A percentile compares a stretch with the other conserved stretches of the same genome.
phyloP scores from a whole-genome alignment of 202 grass and related monocot genomes.

The Panicum hallii region DNA sequence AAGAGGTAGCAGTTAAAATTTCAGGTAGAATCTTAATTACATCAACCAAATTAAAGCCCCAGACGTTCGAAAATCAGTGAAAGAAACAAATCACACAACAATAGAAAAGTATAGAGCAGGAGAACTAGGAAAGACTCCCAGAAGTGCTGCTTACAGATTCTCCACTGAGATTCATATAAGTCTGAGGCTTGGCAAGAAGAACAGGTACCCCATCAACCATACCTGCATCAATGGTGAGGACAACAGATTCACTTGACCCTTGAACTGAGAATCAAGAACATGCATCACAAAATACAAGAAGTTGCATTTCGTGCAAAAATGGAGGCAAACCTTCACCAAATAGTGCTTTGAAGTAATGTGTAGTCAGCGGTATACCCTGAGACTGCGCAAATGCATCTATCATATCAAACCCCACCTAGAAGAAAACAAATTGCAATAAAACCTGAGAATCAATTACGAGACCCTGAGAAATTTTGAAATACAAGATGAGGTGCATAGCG shows the following conservation, averaged over 20 bases:
- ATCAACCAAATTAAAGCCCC: not conserved
- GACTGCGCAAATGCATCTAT: slow-evolving; percentile 87
- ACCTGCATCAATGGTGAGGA: slow-evolving; percentile 60
- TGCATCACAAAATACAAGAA: slow-evolving; percentile 19
- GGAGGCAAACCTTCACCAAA: slow-evolving; percentile 76
- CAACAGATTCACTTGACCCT: slow-evolving; percentile 1
- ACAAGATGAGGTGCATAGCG: slow-evolving; percentile 19
- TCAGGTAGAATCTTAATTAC: not conserved
- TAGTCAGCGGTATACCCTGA: slow-evolving; percentile 66
- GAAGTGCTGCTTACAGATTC: slow-evolving; percentile 83
- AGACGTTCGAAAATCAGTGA: not conserved
- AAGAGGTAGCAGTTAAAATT: slow-evolving; percentile 22
- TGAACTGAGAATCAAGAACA: slow-evolving; percentile 4
- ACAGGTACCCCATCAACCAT: slow-evolving; percentile 73
- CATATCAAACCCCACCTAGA: slow-evolving; percentile 94
- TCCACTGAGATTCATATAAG: slow-evolving; percentile 97
- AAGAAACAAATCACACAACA: not conserved
- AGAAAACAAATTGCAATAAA: not conserved
- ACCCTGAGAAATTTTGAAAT: not conserved
- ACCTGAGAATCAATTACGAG: not conserved
- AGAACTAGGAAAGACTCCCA: slow-evolving; percentile 10
- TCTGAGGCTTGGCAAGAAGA: slow-evolving; percentile 86
- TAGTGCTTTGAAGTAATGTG: slow-evolving; percentile 83
- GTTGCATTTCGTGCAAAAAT: not conserved
- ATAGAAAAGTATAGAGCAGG: not conserved